Base-by-base conservation (phyloP, 2,329 filamentous ascomycete species). In the Teratosphaeria viscida region DNA sequence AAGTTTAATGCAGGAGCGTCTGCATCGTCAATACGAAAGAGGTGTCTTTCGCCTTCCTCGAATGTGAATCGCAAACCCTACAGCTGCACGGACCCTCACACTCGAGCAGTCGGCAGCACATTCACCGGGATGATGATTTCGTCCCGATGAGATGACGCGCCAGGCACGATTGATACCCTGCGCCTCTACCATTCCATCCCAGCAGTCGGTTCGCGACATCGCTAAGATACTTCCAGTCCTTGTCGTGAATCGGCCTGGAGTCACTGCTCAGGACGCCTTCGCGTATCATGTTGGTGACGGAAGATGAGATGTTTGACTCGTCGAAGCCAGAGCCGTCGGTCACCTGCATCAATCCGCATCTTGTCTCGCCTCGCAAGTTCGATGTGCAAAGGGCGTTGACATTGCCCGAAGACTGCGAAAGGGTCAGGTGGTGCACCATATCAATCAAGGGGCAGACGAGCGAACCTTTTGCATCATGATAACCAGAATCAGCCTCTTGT, bases 181-280 rank as follows among this genome's bases (percentile, higher is more conserved):
- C 55, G 11, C 62, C 62, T 34, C 37, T 47, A 27, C 63, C 66
- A 58, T 65, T 55, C 67, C 67, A 69, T 11, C 67, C 66, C 8
- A 64, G 53, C 37, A 69, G 54, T 39, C 66, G 47, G 56, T 68
- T 68, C 47, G 65, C 65, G 32, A 68, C 54, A 59, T 68, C 66
- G 34, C 59, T 63, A 14, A 65, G 57, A 56, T 65, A 67, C 5
- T 56, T 54, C 23, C 11, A 32, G 53, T 64, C 52, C 37, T 59
- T 57, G 34, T 57, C 55, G 47, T 52, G 54, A 27, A 54, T 32
- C 29, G 52, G 37, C 19, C 56, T 32, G 14, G 55, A 49, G 19
- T 58, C 57, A 49, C 62, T 47, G 19, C 64, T 61, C 27, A 63
- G 32, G 2, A 66, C 56, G 27, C 66, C 64, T 34, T 65, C 64